A percentile compares a stretch with the other conserved stretches of the same genome.
Evolutionary conservation across 1,284 basidiomycete genomes (phyloP).

Genomic region (Peniophora sp.): DNA sequence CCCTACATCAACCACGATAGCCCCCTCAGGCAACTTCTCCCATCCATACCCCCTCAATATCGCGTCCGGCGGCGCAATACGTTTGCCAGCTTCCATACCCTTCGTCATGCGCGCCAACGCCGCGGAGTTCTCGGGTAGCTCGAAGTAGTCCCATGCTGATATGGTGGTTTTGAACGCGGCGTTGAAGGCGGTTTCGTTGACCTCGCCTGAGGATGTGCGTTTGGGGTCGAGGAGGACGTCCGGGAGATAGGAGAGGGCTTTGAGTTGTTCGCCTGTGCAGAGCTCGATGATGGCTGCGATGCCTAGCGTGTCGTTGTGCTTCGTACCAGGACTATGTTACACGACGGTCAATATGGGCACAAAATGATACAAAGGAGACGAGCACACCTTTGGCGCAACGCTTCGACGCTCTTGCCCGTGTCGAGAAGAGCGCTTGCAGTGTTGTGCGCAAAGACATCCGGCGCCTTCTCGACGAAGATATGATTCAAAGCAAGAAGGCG

Average conservation of each 20-base stretch:
- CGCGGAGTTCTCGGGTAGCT: slow-evolving; percentile 19
- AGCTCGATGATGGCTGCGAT: background rate
- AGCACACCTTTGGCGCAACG: slow-evolving; percentile 21
- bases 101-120: slow-evolving; percentile 22
- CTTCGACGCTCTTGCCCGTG: slow-evolving; percentile 26
- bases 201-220: slow-evolving; percentile 20
- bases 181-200: slow-evolving; percentile 21
- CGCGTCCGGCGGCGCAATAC: slow-evolving; percentile 10
- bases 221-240: slow-evolving; percentile 26
- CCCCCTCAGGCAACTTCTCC: slow-evolving; percentile 7
- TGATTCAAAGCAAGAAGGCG: slow-evolving; percentile 32
- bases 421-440: slow-evolving; percentile 32
- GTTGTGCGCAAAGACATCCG: slow-evolving; percentile 35
- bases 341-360: background rate
- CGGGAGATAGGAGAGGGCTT: slow-evolving; percentile 22
- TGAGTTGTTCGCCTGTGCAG: slow-evolving; percentile 29
- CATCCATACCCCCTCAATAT: slow-evolving; percentile 18
- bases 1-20: slow-evolving; percentile 13
- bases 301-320: background rate
- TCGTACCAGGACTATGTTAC: background rate
- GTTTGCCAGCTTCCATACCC: slow-evolving; percentile 21
- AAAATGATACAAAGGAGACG: slow-evolving; percentile 4
- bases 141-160: slow-evolving; percentile 22
- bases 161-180: slow-evolving; percentile 17
- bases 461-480: slow-evolving; percentile 31